These are phyloP conservation scores for Pseudoturritis turrita DNA, from an alignment of 345 rosid genomes.

Conservation along the genomic window DNA sequence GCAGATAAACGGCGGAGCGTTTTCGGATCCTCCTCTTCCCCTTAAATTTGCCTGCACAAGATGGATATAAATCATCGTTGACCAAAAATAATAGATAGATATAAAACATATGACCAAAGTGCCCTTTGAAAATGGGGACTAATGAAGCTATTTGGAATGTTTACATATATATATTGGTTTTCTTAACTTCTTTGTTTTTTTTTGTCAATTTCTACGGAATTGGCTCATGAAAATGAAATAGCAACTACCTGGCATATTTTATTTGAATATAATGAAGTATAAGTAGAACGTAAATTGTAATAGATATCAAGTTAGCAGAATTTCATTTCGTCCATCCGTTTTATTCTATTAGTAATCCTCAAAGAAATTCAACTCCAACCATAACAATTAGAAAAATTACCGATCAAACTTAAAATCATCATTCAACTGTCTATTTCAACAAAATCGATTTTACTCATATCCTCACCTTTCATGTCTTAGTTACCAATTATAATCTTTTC, in stretches of 20 bases:
- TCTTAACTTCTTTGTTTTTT: neutral
- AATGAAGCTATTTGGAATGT: neutral
- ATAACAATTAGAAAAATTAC: too few relatives aligned
- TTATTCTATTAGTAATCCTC: too few relatives aligned
- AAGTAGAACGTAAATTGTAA: neutral
- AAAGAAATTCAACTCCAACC: too few relatives aligned
- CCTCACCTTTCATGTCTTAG: too few relatives aligned
- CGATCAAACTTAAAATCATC: too few relatives aligned
- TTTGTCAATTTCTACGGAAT: neutral
- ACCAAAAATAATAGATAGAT: too few relatives aligned
- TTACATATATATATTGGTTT: neutral
- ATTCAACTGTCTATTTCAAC: too few relatives aligned
- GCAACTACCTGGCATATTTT: neutral
- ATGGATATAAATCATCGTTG: neutral
- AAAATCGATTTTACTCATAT: too few relatives aligned
- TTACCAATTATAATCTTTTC: too few relatives aligned
- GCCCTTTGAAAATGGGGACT: neutral
- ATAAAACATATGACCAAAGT: neutral
- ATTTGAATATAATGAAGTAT: neutral
- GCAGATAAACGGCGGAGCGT: slow-evolving; percentile 40
- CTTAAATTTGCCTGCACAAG: slow-evolving; percentile 39
- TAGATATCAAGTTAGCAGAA: neutral
- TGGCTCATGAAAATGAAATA: slow-evolving; percentile 15
- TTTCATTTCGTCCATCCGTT: neutral
- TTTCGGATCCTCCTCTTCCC: slow-evolving; percentile 53